These are phyloP conservation scores for Colletotrichum theobromicola DNA, from an alignment of 2,329 filamentous ascomycete species.

Conservation along the genomic window DNA sequence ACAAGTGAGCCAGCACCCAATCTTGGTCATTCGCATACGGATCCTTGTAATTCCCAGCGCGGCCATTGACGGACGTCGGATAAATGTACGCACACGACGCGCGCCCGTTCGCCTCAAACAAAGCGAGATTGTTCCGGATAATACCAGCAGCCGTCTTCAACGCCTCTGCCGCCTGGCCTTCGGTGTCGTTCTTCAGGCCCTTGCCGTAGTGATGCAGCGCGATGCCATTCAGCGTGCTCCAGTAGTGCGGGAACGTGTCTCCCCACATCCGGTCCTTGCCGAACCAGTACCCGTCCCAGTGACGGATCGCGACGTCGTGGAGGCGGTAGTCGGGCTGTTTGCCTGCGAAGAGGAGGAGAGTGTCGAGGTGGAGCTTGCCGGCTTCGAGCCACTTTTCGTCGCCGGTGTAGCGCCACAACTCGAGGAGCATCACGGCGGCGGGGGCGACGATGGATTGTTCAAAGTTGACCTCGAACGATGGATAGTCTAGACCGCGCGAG, in stretches of 20 bases:
- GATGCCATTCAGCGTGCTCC: slow-evolving; percentile 10
- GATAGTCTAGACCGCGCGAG: not conserved
- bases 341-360: not conserved
- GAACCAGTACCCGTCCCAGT: slow-evolving; percentile 21
- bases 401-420: slow-evolving; percentile 49
- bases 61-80: slow-evolving; percentile 1
- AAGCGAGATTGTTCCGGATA: not conserved
- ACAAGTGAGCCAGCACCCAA: slow-evolving; percentile 2
- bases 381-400: slow-evolving; percentile 41
- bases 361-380: not conserved
- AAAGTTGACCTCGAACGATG: slow-evolving; percentile 12
- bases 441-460: slow-evolving; percentile 17
- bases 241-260: slow-evolving; percentile 15
- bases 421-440: slow-evolving; percentile 41
- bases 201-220: slow-evolving; percentile 6
- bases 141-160: not conserved
- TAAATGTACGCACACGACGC: slow-evolving; percentile 17
- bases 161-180: not conserved
- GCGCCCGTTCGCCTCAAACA: slow-evolving; percentile 5
- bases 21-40: slow-evolving; percentile 18
- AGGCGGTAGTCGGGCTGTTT: slow-evolving; percentile 17
- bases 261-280: slow-evolving; percentile 14
- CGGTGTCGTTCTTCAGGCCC: not conserved
- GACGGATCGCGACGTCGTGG: slow-evolving; percentile 8
- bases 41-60: not conserved